Percentiles rank a stretch among this genome's conserved stretches.
These are phyloP conservation scores for Starmerella khaoyaiensis DNA, from an alignment of 805 yeast species.

Conservation along the genomic window DNA sequence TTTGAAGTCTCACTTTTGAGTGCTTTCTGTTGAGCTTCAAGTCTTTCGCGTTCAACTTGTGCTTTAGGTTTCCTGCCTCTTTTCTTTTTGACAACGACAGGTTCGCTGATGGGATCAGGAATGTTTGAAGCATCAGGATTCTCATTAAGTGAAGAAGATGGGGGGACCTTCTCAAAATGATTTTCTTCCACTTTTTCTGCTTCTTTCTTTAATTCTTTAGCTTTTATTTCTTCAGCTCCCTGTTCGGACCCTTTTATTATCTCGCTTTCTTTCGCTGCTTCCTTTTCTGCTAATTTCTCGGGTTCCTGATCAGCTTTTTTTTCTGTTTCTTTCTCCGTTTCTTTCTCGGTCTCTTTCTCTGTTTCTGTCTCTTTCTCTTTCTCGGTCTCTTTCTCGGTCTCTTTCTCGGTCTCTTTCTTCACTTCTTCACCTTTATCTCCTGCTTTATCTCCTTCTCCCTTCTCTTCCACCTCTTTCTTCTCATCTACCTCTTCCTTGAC, in stretches of 20 bases:
- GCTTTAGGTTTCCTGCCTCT: no score
- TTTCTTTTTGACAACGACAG: no score
- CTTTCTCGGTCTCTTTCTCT: neutral
- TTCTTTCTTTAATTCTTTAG: neutral
- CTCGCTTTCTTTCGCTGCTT: neutral
- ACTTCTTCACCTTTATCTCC: conserved; percentile 29
- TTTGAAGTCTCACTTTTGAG: neutral
- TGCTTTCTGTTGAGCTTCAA: neutral
- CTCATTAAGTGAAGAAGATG: no score
- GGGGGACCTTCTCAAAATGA: no score
- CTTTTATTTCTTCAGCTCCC: neutral
- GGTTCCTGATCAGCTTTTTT: neutral
- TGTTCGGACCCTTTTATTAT: neutral
- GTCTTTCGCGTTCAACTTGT: no score
- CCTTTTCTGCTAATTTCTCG: neutral
- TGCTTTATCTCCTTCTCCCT: no score
- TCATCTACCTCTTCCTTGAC: conserved; percentile 3
- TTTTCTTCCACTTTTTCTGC: neutral
- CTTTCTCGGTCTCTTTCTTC: conserved; percentile 17
- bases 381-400: conserved; percentile 19
- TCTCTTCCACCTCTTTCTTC: conserved; percentile 15
- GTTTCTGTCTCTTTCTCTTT: conserved; percentile 17
- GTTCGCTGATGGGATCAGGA: no score
- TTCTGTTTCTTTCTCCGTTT: neutral
- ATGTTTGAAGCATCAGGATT: no score